These are phyloP conservation scores for Glomus cerebriforme DNA, from an alignment of 192 early-diverging fungal species.

Conservation along the genomic window DNA sequence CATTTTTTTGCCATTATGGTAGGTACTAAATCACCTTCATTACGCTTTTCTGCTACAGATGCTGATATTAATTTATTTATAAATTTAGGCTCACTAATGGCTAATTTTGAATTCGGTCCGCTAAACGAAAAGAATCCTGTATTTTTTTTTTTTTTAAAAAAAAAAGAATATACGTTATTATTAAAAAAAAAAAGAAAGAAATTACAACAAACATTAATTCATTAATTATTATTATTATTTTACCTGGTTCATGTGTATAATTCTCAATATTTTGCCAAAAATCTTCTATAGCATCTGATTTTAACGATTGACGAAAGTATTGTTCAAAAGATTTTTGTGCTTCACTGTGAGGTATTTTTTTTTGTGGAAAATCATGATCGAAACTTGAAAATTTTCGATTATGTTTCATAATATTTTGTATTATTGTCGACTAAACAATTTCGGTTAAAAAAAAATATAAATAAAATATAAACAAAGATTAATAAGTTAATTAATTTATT, in stretches of 20 bases:
- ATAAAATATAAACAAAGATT: no score
- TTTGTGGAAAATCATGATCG: not conserved
- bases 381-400: not conserved
- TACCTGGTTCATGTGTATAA: constrained; percentile 21
- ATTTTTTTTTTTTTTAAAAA: not conserved
- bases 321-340: not conserved
- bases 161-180: no score
- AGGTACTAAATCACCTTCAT: constrained; percentile 51
- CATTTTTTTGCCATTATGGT: constrained; percentile 55
- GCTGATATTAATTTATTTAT: constrained; percentile 42
- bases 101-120: constrained; percentile 19
- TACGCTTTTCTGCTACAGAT: constrained; percentile 51
- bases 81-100: constrained; percentile 39
- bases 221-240: no score
- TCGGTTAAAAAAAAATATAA: not conserved
- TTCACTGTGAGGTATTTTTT: not conserved
- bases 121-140: constrained; percentile 30
- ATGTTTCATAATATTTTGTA: not conserved
- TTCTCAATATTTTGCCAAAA: constrained; percentile 7
- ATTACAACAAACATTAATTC: no score
- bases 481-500: no score
- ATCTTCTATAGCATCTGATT: constrained; percentile 2
- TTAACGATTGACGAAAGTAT: not conserved
- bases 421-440: not conserved
- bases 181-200: no score